phyloP scores from a whole-genome alignment of 2,329 filamentous ascomycete species.

The Curvularia verruculosa region DNA sequence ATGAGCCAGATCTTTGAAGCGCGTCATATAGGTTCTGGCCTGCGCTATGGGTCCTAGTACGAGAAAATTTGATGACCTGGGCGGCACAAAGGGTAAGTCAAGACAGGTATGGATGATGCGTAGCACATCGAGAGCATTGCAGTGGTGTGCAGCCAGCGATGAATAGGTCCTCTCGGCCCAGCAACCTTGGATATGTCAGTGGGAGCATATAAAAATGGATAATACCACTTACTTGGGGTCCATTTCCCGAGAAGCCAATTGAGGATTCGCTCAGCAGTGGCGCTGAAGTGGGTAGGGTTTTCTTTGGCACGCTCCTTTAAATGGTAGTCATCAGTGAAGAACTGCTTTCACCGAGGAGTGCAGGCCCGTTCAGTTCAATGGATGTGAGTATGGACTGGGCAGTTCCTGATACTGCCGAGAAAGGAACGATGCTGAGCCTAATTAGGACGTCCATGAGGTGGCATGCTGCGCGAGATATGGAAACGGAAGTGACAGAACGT shows the following conservation, averaged over 20 bases:
- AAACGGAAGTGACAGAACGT: conserved; percentile 71
- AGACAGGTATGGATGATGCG: conserved; percentile 73
- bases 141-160: conserved; percentile 67
- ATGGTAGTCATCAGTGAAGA: conserved; percentile 74
- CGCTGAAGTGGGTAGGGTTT: conserved; percentile 70
- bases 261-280: conserved; percentile 73
- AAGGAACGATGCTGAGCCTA: conserved; percentile 68
- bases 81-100: conserved; percentile 54
- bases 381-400: conserved; percentile 75
- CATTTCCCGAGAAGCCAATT: conserved; percentile 84
- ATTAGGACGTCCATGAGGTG: conserved; percentile 73
- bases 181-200: conserved; percentile 42
- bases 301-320: conserved; percentile 69
- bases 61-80: conserved; percentile 36
- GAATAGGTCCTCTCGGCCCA: conserved; percentile 69
- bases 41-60: conserved; percentile 52
- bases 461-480: conserved; percentile 77
- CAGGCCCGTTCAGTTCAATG: conserved; percentile 82
- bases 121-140: conserved; percentile 68
- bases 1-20: conserved; percentile 51
- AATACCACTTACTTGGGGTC: conserved; percentile 70
- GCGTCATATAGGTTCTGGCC: conserved; percentile 51
- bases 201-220: background rate
- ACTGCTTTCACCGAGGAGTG: conserved; percentile 78
- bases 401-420: conserved; percentile 70